A percentile compares a stretch with the other conserved stretches of the same genome.
These are phyloP conservation scores for Dujonia santamariae DNA, from an alignment of 1,139 yeast species.

Conservation along the genomic window DNA sequence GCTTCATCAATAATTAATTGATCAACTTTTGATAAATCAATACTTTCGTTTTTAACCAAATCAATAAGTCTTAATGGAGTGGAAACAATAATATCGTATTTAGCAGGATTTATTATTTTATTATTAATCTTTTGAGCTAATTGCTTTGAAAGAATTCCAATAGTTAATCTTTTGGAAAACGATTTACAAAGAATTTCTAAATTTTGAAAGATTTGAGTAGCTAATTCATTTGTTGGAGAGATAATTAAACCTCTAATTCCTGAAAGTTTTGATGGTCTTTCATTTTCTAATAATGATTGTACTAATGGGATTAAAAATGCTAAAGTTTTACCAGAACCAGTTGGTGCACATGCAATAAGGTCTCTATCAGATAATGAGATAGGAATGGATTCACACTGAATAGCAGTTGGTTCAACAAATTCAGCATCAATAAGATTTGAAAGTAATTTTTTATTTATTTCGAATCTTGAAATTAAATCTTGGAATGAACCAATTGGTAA, in stretches of 20 bases:
- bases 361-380: slow-evolving; percentile 63
- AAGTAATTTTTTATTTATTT: slow-evolving; percentile 60
- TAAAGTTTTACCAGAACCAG: slow-evolving; percentile 90
- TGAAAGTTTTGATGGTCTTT: slow-evolving; percentile 22
- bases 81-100: slow-evolving; percentile 77
- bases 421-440: slow-evolving; percentile 65
- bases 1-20: slow-evolving; percentile 91
- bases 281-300: slow-evolving; percentile 42
- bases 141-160: slow-evolving; percentile 73
- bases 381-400: slow-evolving; percentile 87
- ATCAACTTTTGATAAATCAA: slow-evolving; percentile 62
- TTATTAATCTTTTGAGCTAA: slow-evolving; percentile 68
- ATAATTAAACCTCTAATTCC: slow-evolving; percentile 76
- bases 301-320: slow-evolving; percentile 84
- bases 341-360: slow-evolving; percentile 85
- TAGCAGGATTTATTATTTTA: slow-evolving; percentile 51
- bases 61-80: slow-evolving; percentile 90
- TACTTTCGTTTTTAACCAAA: slow-evolving; percentile 57
- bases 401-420: slow-evolving; percentile 85
- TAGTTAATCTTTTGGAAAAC: slow-evolving; percentile 38
- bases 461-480: slow-evolving; percentile 67
- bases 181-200: slow-evolving; percentile 55
- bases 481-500: slow-evolving; percentile 86
- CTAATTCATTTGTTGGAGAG: slow-evolving; percentile 88
- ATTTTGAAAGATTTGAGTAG: slow-evolving; percentile 78